These are phyloP conservation scores for Colletotrichum paranaense DNA, from an alignment of 2,329 filamentous ascomycete genomes.

Conservation along the genomic window DNA sequence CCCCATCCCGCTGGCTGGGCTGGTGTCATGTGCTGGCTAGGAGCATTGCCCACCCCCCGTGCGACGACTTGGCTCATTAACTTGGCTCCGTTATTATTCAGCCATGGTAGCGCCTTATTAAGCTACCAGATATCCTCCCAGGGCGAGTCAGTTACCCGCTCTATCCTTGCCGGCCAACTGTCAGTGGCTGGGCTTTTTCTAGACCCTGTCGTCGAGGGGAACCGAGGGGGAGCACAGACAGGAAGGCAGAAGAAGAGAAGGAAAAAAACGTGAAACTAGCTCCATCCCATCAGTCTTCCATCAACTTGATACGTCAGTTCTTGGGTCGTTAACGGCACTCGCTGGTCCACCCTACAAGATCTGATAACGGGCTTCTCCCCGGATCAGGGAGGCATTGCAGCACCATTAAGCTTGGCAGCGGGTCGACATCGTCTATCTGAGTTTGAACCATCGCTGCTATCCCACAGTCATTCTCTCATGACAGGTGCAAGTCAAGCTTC, in stretches of 20 bases:
- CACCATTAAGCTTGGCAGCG: slow-evolving; percentile 26
- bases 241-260: not conserved
- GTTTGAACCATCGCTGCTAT: slow-evolving; percentile 5
- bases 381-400: slow-evolving; percentile 12
- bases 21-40: not conserved
- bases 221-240: not conserved
- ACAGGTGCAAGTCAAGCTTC: slow-evolving; percentile 7
- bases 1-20: not conserved
- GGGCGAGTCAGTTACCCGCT: slow-evolving; percentile 25
- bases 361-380: slow-evolving; percentile 31
- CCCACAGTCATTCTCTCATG: slow-evolving; percentile 14
- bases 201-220: not conserved
- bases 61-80: slow-evolving; percentile 14
- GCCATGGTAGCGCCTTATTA: slow-evolving; percentile 3
- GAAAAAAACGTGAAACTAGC: slow-evolving; percentile 7
- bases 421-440: slow-evolving; percentile 29
- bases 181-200: not conserved
- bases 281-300: slow-evolving; percentile 4
- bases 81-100: slow-evolving; percentile 16
- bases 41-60: not conserved
- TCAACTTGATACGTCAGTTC: slow-evolving; percentile 28
- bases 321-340: slow-evolving; percentile 9
- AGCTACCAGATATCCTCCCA: not conserved
- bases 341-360: slow-evolving; percentile 15
- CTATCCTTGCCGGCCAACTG: slow-evolving; percentile 5